Evolutionary conservation across 208 protist species (phyloP).

Genomic region (Leishmania tropica): DNA sequence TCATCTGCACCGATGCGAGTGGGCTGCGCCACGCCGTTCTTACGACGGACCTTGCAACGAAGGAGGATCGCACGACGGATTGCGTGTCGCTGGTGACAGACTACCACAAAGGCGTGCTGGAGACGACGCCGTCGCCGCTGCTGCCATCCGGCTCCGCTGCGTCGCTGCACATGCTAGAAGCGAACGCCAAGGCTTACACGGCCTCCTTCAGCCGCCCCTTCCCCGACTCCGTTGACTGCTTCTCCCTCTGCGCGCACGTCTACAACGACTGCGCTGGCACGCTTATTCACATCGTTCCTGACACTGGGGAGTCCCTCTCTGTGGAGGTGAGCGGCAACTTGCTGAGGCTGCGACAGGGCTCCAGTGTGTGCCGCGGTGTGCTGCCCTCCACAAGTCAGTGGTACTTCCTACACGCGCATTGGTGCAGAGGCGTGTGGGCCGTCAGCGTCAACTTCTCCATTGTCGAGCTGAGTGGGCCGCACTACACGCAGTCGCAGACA

Average conservation of each 20-base stretch:
- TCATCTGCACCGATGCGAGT: conserved; percentile 59
- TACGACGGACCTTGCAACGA: conserved; percentile 33
- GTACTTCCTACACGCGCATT: conserved; percentile 69
- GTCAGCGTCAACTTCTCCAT: conserved; percentile 60
- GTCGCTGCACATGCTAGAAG: conserved; percentile 37
- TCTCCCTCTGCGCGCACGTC: conserved; percentile 65
- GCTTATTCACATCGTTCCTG: conserved; percentile 46
- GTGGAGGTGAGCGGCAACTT: conserved; percentile 45
- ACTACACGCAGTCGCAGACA: conserved; percentile 49
- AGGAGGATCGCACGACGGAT: conserved; percentile 44
- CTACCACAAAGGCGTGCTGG: conserved; percentile 43
- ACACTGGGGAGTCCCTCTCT: conserved; percentile 31
- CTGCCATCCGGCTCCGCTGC: conserved; percentile 49
- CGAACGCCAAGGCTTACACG: conserved; percentile 11
- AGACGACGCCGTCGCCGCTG: conserved; percentile 47
- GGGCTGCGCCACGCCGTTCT: conserved; percentile 64
- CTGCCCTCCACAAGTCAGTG: conserved; percentile 51
- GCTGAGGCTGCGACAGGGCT: conserved; percentile 46
- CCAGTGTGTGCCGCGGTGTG: conserved; percentile 52
- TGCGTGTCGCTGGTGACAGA: conserved; percentile 50
- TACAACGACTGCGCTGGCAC: conserved; percentile 67
- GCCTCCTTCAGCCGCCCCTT: conserved; percentile 27
- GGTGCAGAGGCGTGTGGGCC: conserved; percentile 67
- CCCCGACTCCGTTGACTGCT: conserved; percentile 43
- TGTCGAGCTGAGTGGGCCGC: conserved; percentile 61